A percentile compares a stretch with the other conserved stretches of the same genome.
Evolutionary conservation across 257 asterid species (phyloP).

Genomic region (Solanum dulcamara): DNA sequence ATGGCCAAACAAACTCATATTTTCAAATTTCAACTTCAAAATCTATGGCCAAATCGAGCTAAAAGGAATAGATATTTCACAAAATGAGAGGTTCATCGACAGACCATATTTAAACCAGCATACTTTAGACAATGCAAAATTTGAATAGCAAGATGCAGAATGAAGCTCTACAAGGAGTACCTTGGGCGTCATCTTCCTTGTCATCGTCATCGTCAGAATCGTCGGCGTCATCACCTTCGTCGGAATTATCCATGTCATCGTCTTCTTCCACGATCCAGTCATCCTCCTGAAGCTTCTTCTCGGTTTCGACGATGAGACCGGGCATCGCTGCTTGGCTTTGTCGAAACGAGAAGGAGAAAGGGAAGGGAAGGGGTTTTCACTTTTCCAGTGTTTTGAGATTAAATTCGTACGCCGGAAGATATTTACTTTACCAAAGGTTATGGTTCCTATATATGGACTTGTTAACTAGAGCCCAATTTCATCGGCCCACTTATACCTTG

Average conservation of each 20-base stretch:
- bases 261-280: conserved; percentile 64
- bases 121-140: neutral
- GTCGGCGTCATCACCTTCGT: conserved; percentile 47
- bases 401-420: neutral
- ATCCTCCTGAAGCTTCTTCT: conserved; percentile 40
- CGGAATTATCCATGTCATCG: conserved; percentile 35
- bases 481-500: neutral
- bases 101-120: neutral
- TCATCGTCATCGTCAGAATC: conserved; percentile 61
- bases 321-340: conserved; percentile 36
- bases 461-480: neutral
- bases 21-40: neutral
- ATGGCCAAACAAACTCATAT: neutral
- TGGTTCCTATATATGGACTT: neutral
- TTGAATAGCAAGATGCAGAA: neutral
- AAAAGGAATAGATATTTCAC: neutral
- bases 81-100: neutral
- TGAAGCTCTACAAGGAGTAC: conserved; percentile 6
- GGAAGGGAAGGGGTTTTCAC: neutral
- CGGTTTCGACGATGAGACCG: conserved; percentile 49
- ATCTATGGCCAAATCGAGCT: neutral
- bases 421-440: neutral
- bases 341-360: neutral
- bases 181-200: conserved; percentile 41
- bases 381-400: neutral